Base-by-base conservation (phyloP, 1,284 basidiomycete genomes). In the Ceratobasidium sp. region DNA sequence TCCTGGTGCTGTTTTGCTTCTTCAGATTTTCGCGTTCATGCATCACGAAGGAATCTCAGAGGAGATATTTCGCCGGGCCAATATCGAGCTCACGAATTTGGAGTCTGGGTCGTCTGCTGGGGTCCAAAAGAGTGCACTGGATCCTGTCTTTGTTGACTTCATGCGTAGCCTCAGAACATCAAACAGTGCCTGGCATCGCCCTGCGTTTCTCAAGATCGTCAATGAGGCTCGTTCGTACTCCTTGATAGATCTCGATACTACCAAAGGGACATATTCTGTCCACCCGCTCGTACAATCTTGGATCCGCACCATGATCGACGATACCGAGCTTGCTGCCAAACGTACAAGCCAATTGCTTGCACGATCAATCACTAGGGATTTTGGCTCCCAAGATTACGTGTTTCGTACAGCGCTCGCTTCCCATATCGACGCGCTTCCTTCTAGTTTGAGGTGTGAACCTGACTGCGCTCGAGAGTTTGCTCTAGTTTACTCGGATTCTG, bases 11-110 rank as follows among this genome's bases (percentile, higher is more conserved):
- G 26, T 3, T 26, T 26, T 38, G 48, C 48, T 68, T 4, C 33
- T 68, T 2, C 48, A 40, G 13, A 5, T 56, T 2, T 12, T 70
- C 20, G 26, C 13, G 12, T 70, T 57, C 23, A 4, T 70, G 52
- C 67, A 70, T 33, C 67, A 70, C 52, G 52, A 56, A 42, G 67
- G 54, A 40, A 70, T 70, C 33, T 23, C 52, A 1, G 54, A 56
- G 23, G 20, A 6, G 7, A 42, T 70, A 10, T 70, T 70, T 44
- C 26, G 12, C 33, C 13, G 3, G 23, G 12, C 23, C 46, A 5
- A 10, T 23, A 28, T 23, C 64, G 12, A 6, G 4, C 28, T 20
- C 6, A 57, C 17, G n/a, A 54, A 1, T n/a, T 6, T 13, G 26
- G 23, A 7, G n/a, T 5, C 28, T n/a, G 57, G 17, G 23, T n/a